Evolutionary conservation across 352 stramenopile genomes (phyloP), one percentile per base, ranked within the genome.

Genomic region (Globisporangium recalcitrans): DNA sequence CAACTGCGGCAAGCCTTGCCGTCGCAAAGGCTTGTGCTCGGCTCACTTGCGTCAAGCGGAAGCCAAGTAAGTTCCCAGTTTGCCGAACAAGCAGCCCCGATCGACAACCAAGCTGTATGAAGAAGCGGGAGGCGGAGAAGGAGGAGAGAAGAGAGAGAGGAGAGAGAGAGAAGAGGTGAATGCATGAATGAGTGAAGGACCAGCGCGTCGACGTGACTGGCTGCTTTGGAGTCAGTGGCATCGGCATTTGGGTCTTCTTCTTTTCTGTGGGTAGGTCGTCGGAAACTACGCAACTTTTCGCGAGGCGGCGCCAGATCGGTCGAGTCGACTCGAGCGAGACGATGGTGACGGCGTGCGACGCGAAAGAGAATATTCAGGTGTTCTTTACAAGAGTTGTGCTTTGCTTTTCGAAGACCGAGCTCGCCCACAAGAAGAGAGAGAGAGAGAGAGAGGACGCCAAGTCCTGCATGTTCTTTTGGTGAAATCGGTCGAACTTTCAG

Each of bases 1-100:
- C 10, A 75, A 72, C 36, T 96, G 88, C 74, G 66, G 59, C 38
- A 90, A 90, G 69, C 83, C 86, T 22, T 93, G 82, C 70, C 80
- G 86, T 61, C 80, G 85, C 62, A 90, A 93, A 71, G 80, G 84
- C 19, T 69, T 93, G 54, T 95, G 86, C 77, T 93, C 86, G 24
- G 80, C 81, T 52, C 86, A 95, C 63, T 65, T 91, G 65, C 73
- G 70, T 51, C 71, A 83, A 63, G 64, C 52, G 46, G 62, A 64
- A 56, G 56, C 67, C 38, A 74, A 74, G 63, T 67, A 76, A 60
- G 34, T n/a, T n/a, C 42, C 16, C 34, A 58, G 32, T 31, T 56
- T 22, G 55, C 36, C 47, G 38, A 44, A 38, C 32, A 38, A 16
- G 60, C 32, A 49, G 27, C 49, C 49, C 49, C 21, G 52, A 56